Conservation (phyloP, 1,284 basidiomycete genomes). For the Malassezia arunalokei region DNA sequence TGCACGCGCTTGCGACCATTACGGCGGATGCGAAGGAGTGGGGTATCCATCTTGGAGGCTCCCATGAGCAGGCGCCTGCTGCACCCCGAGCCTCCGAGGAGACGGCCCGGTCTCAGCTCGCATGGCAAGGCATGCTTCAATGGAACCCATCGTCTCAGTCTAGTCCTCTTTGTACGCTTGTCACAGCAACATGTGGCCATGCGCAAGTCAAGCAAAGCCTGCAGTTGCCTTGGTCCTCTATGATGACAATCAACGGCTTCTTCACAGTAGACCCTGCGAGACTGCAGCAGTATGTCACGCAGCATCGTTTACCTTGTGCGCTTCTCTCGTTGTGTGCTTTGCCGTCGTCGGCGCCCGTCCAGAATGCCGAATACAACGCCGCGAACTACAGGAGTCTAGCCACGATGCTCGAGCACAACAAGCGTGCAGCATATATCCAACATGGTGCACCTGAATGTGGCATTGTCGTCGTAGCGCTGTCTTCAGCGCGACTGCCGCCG, state of each 20-base stretch:
- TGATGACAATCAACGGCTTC: conserved; percentile 5
- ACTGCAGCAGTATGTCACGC: conserved; percentile 4
- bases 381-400: conserved; percentile 30
- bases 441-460: conserved; percentile 24
- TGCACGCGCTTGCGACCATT: conserved; percentile 30
- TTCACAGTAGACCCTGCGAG: not conserved
- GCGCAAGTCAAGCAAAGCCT: conserved; percentile 15
- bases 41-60: conserved; percentile 27
- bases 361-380: conserved; percentile 22
- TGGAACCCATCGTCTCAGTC: conserved; percentile 25
- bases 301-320: conserved; percentile 3
- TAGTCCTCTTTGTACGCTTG: conserved; percentile 23
- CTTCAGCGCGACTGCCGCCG: conserved; percentile 5
- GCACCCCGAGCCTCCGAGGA: not conserved
- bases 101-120: conserved; percentile 19
- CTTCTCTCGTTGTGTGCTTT: conserved; percentile 4
- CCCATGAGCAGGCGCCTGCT: conserved; percentile 10
- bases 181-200: conserved; percentile 16
- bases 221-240: conserved; percentile 11
- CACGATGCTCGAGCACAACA: conserved; percentile 25
- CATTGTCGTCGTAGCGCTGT: conserved; percentile 22
- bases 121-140: conserved; percentile 31
- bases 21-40: conserved; percentile 34
- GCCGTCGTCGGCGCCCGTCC: not conserved
- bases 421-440: conserved; percentile 29